Percentiles rank a stretch among this genome's conserved stretches.
Conservation (phyloP, 352 stramenopile species). For the Phytophthora brassicae region DNA sequence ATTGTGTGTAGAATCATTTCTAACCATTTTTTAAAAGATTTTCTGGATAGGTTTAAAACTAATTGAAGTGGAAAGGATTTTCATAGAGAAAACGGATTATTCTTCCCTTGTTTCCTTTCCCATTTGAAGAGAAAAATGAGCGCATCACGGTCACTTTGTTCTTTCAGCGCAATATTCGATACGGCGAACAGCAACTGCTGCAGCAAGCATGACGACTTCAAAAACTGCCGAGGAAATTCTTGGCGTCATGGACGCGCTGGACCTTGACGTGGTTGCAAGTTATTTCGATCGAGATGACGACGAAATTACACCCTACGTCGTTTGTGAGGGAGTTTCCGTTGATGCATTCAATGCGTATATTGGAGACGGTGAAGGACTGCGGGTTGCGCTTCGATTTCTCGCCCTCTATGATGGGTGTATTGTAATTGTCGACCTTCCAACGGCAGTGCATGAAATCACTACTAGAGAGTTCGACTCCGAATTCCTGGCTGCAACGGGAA, state of each 20-base stretch:
- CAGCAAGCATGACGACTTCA: not conserved
- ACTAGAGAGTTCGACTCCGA: no score
- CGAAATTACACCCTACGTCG: no score
- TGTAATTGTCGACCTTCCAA: conserved; percentile 17
- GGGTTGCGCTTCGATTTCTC: conserved; percentile 17
- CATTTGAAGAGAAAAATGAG: not conserved
- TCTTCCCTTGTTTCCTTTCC: not conserved
- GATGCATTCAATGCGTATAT: no score
- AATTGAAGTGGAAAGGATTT: no score
- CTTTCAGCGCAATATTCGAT: not conserved
- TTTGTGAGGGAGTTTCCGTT: no score
- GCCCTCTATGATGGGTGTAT: conserved; percentile 10
- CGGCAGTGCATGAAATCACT: conserved; percentile 7
- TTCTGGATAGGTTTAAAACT: no score
- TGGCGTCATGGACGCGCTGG: not conserved
- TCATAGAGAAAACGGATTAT: not conserved
- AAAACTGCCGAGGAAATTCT: not conserved
- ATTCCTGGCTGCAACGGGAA: conserved; percentile 10
- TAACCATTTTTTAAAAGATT: no score
- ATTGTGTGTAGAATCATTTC: no score
- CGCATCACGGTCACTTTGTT: not conserved
- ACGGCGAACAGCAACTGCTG: not conserved
- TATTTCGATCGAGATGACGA: not conserved
- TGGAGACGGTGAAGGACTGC: no score
- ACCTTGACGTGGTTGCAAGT: not conserved